Evolutionary conservation across 495 filamentous ascomycete genomes (phyloP).

Genomic region (Pyronema omphalodes): DNA sequence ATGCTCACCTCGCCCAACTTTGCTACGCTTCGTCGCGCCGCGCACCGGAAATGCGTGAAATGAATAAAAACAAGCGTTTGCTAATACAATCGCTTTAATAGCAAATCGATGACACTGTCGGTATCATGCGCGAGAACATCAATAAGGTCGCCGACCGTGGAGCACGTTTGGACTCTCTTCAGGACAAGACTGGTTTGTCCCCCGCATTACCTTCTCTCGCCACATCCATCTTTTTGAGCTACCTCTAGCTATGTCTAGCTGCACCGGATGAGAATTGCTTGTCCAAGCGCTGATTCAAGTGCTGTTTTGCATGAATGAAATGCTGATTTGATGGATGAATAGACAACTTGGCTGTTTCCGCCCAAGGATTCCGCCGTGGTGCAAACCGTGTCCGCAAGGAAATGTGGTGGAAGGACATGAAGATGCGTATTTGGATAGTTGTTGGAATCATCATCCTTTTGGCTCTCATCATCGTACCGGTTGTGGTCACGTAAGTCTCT

Average conservation of each 20-base stretch:
- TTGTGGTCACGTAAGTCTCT: constrained; percentile 37
- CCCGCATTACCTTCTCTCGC: background rate
- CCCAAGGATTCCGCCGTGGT: constrained; percentile 84
- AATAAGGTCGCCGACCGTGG: constrained; percentile 85
- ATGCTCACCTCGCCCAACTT: too few species aligned
- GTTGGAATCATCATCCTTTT: constrained; percentile 74
- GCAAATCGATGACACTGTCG: constrained; percentile 94
- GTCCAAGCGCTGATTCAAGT: constrained; percentile 6
- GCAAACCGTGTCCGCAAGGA: constrained; percentile 90
- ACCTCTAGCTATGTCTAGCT: background rate
- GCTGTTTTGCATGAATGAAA: background rate
- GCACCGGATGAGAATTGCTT: too few species aligned
- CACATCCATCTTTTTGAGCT: background rate
- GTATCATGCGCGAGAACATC: constrained; percentile 87
- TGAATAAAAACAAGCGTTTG: background rate
- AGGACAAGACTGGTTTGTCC: constrained; percentile 57
- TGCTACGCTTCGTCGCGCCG: background rate
- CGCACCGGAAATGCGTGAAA: background rate
- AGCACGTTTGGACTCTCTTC: constrained; percentile 69
- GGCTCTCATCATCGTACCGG: constrained; percentile 77
- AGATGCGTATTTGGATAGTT: constrained; percentile 94
- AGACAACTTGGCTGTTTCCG: constrained; percentile 73
- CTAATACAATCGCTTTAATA: constrained; percentile 25
- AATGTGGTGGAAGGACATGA: constrained; percentile 97
- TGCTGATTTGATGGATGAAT: background rate